Base-by-base conservation (phyloP, 345 rosid species). In the Microthlaspi erraticum region DNA sequence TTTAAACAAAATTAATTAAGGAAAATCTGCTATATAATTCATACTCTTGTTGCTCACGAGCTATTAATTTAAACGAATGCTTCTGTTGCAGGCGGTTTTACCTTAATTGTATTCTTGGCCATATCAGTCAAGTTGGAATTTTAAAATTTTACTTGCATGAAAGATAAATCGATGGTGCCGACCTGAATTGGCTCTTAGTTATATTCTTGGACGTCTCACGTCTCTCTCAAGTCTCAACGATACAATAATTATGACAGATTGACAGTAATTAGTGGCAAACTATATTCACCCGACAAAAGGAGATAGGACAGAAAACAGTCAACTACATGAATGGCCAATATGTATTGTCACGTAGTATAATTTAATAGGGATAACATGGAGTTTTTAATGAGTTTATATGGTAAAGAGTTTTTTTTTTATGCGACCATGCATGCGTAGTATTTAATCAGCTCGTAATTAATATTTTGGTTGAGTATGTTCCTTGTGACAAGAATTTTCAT, bases 51-150 rank as follows among this genome's bases (percentile, higher is more conserved):
- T 41, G 51, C 13, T 60, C 45, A 71, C 50, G 77, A n/a, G n/a
- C n/a, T n/a, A n/a, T n/a, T n/a, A n/a, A n/a, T n/a, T n/a, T n/a
- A n/a, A n/a, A n/a, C n/a, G 48, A n/a, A 7, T 11, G 49, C 2
- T 38, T 36, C 58, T 23, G 48, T 36, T 26, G 45, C 48, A 6
- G 34, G 23, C 49, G 53, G 66, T 70, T 70, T 59, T 18, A n/a
- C 29, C 13, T 38, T 43, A 6, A 31, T 18, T 61, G 7, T 45
- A n/a, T 62, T 72, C 76, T 72, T 63, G 64, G 12, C 4, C 50
- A 46, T 26, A 46, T 26, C 29, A 26, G 4, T 54, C 70, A 72
- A 64, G 64, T 63, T 54, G 76, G 12, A 72, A 2, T 11, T 10
- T 52, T 46, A n/a, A 6, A 1, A 19, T 9, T 17, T 16, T 2